Conservation (phyloP, 2,329 filamentous ascomycete species). For the Pseudocercospora macadamiae region DNA sequence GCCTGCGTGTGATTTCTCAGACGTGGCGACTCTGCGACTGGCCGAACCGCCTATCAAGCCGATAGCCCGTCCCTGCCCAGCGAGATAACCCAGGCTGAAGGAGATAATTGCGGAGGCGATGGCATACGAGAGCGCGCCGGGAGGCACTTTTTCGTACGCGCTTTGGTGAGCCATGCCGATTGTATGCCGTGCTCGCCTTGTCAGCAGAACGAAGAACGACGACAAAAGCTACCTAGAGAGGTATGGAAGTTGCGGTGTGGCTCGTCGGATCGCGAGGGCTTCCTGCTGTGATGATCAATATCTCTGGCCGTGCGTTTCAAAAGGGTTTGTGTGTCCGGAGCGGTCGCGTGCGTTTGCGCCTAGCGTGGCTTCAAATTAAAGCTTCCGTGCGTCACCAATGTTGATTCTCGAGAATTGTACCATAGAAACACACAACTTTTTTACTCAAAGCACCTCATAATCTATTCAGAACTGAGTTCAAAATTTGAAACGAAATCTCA, state of each 20-base stretch:
- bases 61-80: conserved; percentile 66
- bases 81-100: conserved; percentile 75
- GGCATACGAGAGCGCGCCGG: conserved; percentile 63
- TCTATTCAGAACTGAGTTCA: conserved; percentile 21
- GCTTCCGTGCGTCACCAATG: background rate
- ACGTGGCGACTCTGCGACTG: conserved; percentile 10
- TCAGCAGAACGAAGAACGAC: background rate
- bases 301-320: background rate
- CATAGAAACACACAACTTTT: conserved; percentile 20
- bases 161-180: conserved; percentile 14
- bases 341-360: background rate
- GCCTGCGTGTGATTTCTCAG: conserved; percentile 16
- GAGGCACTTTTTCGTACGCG: conserved; percentile 40
- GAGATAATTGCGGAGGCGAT: conserved; percentile 74
- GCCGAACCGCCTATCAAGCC: conserved; percentile 69
- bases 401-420: conserved; percentile 4
- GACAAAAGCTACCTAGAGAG: too few relatives aligned
- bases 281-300: background rate
- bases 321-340: background rate
- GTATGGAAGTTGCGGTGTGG: conserved; percentile 1
- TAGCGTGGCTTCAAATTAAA: background rate
- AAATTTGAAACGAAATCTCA: conserved; percentile 14
- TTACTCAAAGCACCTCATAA: conserved; percentile 18
- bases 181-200: background rate
- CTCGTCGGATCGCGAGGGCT: background rate